Evolutionary conservation across 306 rosid species (phyloP).

Genomic region (Lathyrus oleraceus): DNA sequence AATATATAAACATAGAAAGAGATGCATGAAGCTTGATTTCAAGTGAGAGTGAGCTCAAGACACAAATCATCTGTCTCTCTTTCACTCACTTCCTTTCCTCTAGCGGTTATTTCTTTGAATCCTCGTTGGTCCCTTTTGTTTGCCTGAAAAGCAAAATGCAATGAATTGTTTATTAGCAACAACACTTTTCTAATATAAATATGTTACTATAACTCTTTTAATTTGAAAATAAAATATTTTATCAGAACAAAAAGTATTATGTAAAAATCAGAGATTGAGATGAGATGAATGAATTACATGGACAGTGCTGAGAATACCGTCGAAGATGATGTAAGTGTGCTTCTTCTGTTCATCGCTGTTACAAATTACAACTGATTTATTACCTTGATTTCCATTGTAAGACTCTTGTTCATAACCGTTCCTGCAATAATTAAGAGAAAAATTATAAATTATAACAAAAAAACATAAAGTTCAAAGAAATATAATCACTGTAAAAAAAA

Average conservation of each 20-base stretch:
- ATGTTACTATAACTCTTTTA: no score
- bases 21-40: not conserved
- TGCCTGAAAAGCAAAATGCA: not conserved
- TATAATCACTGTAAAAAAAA: no score
- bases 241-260: not conserved
- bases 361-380: not conserved
- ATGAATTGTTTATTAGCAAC: not conserved
- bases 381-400: slow-evolving; percentile 31
- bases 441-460: not conserved
- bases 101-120: not conserved
- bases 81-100: not conserved
- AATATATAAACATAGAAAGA: slow-evolving; percentile 6
- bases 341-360: slow-evolving; percentile 43
- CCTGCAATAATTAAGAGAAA: slow-evolving; percentile 42
- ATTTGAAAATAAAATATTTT: no score
- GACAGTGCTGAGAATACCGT: slow-evolving; percentile 41
- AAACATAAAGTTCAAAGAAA: not conserved
- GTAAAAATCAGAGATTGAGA: not conserved
- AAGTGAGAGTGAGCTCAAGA: not conserved
- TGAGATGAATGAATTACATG: not conserved
- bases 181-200: no score
- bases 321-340: slow-evolving; percentile 56
- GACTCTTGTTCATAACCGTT: slow-evolving; percentile 30
- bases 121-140: not conserved
- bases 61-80: not conserved